Evolutionary conservation across 208 protist genomes (phyloP), one percentile per base, ranked within the genome.

Genomic region (Acanthamoeba lenticulata): DNA sequence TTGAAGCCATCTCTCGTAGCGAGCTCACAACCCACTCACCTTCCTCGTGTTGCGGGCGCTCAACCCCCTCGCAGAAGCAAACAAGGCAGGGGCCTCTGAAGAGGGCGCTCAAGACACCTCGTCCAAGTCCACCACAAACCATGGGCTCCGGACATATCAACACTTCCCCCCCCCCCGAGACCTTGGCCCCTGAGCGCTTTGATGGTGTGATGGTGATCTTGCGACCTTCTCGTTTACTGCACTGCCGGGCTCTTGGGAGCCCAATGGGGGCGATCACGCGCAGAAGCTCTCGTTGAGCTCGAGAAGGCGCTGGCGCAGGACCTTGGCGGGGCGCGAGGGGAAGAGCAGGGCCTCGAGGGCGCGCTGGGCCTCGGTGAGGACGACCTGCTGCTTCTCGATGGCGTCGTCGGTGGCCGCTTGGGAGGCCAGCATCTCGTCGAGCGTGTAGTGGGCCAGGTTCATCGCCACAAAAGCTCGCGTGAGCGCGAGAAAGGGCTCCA

Each of bases 351-450:
- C 32, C 13, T 86, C 77, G n/a, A 52, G 13, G n/a, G 44, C 52
- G 27, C 77, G 40, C 77, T 86, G 77, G 44, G 47, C 40, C n/a
- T 86, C 77, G 77, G 77, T 86, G 9, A 86, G 77, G 6, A 38
- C 13, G n/a, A 60, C 27, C 47, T 86, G 77, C 77, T 47, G 45
- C 9, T 4, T 57, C 40, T 86, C 77, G 40, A 57, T 57, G n/a
- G n/a, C 40, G 11, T 29, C 44, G 6, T 57, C 77, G 27, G 40
- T 47, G 44, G 77, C 77, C 21, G 77, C 9, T 13, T 32, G 13
- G 13, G 77, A 52, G 27, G 6, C 9, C 36, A 86, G 77, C 21
- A 86, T 29, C 24, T 47, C 47, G 19, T 86, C 44, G 44, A 86
- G 47, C 44, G 4, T 38, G 47, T 86, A 86, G 13, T 55, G 47